These are phyloP conservation scores for Cladophialophora chaetospira DNA, from an alignment of 2,329 filamentous ascomycete genomes.

Conservation along the genomic window DNA sequence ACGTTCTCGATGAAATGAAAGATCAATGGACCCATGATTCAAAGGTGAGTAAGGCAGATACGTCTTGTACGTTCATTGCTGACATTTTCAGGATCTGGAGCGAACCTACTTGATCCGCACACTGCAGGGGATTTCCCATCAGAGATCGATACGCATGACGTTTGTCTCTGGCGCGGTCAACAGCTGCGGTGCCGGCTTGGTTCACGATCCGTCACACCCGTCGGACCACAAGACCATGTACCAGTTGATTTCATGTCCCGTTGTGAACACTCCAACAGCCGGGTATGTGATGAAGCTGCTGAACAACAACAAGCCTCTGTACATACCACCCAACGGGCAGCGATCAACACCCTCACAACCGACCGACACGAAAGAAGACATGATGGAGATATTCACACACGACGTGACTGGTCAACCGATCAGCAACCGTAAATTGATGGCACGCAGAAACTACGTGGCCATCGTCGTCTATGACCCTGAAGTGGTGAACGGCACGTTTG, in stretches of 20 bases:
- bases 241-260: constrained; percentile 88
- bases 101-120: constrained; percentile 95
- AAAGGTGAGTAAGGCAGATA: constrained; percentile 58
- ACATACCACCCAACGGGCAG: constrained; percentile 86
- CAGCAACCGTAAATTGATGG: constrained; percentile 91
- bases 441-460: constrained; percentile 85
- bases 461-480: constrained; percentile 95
- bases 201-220: constrained; percentile 90
- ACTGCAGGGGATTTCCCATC: constrained; percentile 89
- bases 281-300: constrained; percentile 89
- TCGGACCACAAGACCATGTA: constrained; percentile 99
- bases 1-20: constrained; percentile 88
- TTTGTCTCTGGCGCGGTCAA: constrained; percentile 92
- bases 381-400: constrained; percentile 99
- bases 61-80: not conserved
- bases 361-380: constrained; percentile 96
- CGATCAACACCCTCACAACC: constrained; percentile 64
- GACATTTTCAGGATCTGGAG: constrained; percentile 70
- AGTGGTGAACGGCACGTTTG: constrained; percentile 56
- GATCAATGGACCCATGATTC: constrained; percentile 98
- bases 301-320: constrained; percentile 82
- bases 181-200: constrained; percentile 84
- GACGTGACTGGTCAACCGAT: constrained; percentile 82
- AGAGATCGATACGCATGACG: constrained; percentile 94
- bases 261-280: constrained; percentile 84